Conservation (phyloP, 2,329 filamentous ascomycete species). For the Cladosporium halotolerans region DNA sequence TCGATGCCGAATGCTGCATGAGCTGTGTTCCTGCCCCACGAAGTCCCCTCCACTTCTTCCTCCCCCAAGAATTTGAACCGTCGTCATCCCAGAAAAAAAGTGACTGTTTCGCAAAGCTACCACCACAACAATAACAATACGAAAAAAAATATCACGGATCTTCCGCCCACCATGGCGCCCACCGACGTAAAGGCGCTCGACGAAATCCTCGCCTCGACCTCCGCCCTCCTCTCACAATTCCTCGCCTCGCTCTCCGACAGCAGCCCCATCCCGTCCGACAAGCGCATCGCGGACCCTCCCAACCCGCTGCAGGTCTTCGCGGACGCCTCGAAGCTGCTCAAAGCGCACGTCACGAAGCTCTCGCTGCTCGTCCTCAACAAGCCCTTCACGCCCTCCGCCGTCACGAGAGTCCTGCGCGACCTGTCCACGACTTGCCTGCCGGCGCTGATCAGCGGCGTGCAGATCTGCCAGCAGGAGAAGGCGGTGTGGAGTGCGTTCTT, state of each 20-base stretch:
- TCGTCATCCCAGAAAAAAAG: no score
- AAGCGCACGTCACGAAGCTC: slow-evolving; percentile 79
- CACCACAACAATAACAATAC: not conserved
- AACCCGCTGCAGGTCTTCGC: slow-evolving; percentile 62
- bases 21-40: no score
- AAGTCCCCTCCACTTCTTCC: no score
- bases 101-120: not conserved
- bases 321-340: slow-evolving; percentile 66
- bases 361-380: slow-evolving; percentile 80
- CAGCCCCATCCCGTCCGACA: slow-evolving; percentile 14
- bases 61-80: slow-evolving; percentile 9
- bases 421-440: slow-evolving; percentile 69
- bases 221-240: slow-evolving; percentile 28
- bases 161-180: slow-evolving; percentile 22
- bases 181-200: slow-evolving; percentile 23
- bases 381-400: slow-evolving; percentile 75
- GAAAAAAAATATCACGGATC: not conserved
- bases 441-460: slow-evolving; percentile 63
- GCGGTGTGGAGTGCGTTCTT: slow-evolving; percentile 56
- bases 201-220: slow-evolving; percentile 26
- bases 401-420: slow-evolving; percentile 63
- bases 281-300: slow-evolving; percentile 29
- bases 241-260: slow-evolving; percentile 22
- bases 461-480: slow-evolving; percentile 53
- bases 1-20: no score